phyloP scores from a whole-genome alignment of 2,329 filamentous ascomycete species.

The Botrytis porri region DNA sequence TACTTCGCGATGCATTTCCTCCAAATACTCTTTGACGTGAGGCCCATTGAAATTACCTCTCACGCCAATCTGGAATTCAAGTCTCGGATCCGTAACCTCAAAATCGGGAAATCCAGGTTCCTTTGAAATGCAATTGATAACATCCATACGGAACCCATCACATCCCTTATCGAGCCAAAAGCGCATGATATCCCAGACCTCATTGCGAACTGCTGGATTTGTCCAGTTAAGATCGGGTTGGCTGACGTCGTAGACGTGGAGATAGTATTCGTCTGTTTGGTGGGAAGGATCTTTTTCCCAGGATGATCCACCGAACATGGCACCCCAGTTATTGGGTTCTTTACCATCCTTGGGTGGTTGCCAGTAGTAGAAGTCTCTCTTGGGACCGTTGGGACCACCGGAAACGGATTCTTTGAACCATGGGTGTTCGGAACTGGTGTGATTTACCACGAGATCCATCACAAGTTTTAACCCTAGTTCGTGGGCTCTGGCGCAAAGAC shows the following conservation, averaged over 20 bases:
- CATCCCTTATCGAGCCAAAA: slow-evolving; percentile 70
- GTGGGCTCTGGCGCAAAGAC: slow-evolving; percentile 58
- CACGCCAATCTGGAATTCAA: slow-evolving; percentile 37
- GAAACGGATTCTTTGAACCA: slow-evolving; percentile 58
- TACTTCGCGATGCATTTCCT: slow-evolving; percentile 41
- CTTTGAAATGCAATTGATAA: slow-evolving; percentile 66
- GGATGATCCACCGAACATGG: slow-evolving; percentile 41
- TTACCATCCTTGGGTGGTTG: slow-evolving; percentile 39
- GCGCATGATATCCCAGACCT: slow-evolving; percentile 65
- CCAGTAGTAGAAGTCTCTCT: slow-evolving; percentile 67
- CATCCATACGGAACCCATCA: slow-evolving; percentile 57
- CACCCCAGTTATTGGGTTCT: slow-evolving; percentile 47
- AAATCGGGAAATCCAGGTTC: slow-evolving; percentile 55
- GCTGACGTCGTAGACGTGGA: slow-evolving; percentile 62
- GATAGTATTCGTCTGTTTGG: slow-evolving; percentile 50
- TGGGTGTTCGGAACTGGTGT: slow-evolving; percentile 53
- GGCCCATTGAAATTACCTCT: slow-evolving; percentile 57
- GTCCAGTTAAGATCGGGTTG: slow-evolving; percentile 82
- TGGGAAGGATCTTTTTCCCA: slow-evolving; percentile 51
- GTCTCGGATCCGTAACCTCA: slow-evolving; percentile 40
- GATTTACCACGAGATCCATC: slow-evolving; percentile 71
- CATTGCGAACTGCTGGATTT: slow-evolving; percentile 60
- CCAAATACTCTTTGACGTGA: slow-evolving; percentile 52
- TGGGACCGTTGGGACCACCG: slow-evolving; percentile 44
- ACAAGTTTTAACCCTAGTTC: slow-evolving; percentile 62